A percentile compares a stretch with the other conserved stretches of the same genome.
phyloP scores from a whole-genome alignment of 2,329 filamentous ascomycete species.

The Trichoderma arundinaceum region DNA sequence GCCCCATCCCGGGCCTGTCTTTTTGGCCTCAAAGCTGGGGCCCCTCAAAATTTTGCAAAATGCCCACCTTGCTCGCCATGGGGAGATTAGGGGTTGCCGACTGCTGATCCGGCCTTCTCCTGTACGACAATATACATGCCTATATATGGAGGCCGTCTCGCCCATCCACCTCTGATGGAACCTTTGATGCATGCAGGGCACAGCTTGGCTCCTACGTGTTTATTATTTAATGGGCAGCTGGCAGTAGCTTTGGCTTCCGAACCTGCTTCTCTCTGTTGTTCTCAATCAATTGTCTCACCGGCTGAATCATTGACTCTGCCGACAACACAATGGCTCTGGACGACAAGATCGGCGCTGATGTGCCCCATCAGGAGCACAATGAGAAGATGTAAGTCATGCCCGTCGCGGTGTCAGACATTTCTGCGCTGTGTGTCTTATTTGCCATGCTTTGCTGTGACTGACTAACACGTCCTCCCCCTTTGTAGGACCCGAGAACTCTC shows the following conservation, averaged over 20 bases:
- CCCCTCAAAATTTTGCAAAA: slow-evolving; percentile 28
- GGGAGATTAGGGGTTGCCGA: slow-evolving; percentile 5
- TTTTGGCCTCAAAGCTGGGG: slow-evolving; percentile 18
- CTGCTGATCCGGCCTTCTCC: slow-evolving; percentile 12
- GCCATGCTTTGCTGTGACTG: background rate
- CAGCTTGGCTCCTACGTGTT: background rate
- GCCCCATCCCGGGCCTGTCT: background rate
- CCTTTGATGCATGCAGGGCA: slow-evolving; percentile 16
- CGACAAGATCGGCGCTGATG: slow-evolving; percentile 26
- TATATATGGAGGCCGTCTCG: slow-evolving; percentile 15
- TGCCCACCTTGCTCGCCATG: background rate
- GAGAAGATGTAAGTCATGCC: slow-evolving; percentile 27
- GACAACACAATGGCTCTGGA: slow-evolving; percentile 24
- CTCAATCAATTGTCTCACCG: slow-evolving; percentile 11
- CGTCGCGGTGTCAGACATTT: background rate
- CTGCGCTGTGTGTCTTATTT: background rate
- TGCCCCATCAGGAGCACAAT: slow-evolving; percentile 23
- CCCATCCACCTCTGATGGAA: slow-evolving; percentile 21
- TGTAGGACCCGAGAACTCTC: slow-evolving; percentile 14
- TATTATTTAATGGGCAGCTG: slow-evolving; percentile 8
- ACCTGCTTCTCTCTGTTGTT: background rate
- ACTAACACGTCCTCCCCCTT: background rate
- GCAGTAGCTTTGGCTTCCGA: background rate
- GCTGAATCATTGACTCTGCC: slow-evolving; percentile 10
- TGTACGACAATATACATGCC: slow-evolving; percentile 14